Evolutionary conservation across 495 filamentous ascomycete species (phyloP), one percentile per base, ranked within the genome.

Genomic region (Cercophora sp.): DNA sequence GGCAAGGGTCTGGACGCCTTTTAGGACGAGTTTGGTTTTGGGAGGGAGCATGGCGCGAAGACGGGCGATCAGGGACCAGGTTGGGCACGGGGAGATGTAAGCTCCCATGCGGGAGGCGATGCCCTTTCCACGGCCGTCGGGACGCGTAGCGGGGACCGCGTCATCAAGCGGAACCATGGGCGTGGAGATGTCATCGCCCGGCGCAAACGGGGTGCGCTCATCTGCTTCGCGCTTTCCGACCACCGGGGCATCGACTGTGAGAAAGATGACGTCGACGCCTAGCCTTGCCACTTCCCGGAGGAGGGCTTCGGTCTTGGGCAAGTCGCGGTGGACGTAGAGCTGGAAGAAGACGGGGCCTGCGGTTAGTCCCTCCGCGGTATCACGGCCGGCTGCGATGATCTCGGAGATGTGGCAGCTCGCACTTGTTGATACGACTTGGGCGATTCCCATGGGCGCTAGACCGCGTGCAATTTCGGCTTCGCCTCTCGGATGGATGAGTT

Each of bases 291-390:
- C 82, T 41, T 78, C 69, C 1, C 69, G 70, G 0, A 94, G 69
- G 9, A 93, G 70, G 0, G 66, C 71, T 41, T 82, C 85, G n/a
- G 85, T 83, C 55, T 87, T 87, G 36, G 69, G 47, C 1, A 87
- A 78, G 52, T 88, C 76, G 35, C 81, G 82, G 66, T 92, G 85
- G 46, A 93, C 87, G 59, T 95, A 95, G 31, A 95, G 70, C 58
- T 93, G 89, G 59, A 91, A 85, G 72, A 90, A 90, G 59, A 88
- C 79, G 1, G 73, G 70, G 11, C 67, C 47, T 19, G 35, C 19
- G 2, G 51, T 16, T 55, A 31, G 70, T 27, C 68, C 65, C 2
- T 58, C 43, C 4, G 43, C 34, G 23, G 68, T 66, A n/a, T n/a
- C n/a, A n/a, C n/a, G n/a, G 2, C 79, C 77, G 11, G 76, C 65